Conservation (phyloP, 371 early-diverging fungal species). For the Blastocladiella emersonii region DNA sequence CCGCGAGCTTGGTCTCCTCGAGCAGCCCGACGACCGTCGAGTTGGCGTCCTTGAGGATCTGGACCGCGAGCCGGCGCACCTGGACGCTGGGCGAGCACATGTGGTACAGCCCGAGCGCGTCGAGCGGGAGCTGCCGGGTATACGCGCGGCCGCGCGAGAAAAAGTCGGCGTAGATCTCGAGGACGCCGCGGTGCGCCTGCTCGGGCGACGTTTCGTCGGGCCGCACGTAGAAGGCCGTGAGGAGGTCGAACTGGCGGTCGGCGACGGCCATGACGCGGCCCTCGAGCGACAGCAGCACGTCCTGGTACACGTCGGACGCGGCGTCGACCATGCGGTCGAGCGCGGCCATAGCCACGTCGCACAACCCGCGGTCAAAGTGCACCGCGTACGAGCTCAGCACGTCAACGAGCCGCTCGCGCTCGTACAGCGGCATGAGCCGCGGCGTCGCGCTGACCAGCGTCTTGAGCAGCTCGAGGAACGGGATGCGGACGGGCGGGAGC, state of each 20-base stretch:
- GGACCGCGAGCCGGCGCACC: not conserved
- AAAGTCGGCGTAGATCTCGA: not conserved
- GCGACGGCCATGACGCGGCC: not conserved
- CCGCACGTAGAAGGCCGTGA: not conserved
- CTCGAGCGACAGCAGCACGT: not conserved
- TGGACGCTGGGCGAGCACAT: not conserved
- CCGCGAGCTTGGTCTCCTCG: not conserved
- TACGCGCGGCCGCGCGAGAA: not conserved
- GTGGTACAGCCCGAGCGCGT: not conserved
- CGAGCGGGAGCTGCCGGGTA: not conserved
- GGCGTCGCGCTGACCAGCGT: not conserved
- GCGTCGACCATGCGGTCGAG: not conserved
- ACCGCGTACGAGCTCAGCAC: not conserved
- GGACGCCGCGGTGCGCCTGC: not conserved
- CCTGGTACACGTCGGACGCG: not conserved
- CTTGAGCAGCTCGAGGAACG: conserved; percentile 1
- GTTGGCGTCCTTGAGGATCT: not conserved
- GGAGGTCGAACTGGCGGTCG: not conserved
- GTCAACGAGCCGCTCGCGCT: not conserved
- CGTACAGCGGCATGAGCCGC: not conserved
- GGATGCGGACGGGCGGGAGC: not conserved
- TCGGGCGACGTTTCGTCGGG: not conserved
- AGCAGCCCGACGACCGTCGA: not conserved
- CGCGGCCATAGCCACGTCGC: not conserved
- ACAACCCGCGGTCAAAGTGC: not conserved